These are phyloP conservation scores for Cryphonectria nitschkei DNA, from an alignment of 2,329 filamentous ascomycete genomes.

Conservation along the genomic window DNA sequence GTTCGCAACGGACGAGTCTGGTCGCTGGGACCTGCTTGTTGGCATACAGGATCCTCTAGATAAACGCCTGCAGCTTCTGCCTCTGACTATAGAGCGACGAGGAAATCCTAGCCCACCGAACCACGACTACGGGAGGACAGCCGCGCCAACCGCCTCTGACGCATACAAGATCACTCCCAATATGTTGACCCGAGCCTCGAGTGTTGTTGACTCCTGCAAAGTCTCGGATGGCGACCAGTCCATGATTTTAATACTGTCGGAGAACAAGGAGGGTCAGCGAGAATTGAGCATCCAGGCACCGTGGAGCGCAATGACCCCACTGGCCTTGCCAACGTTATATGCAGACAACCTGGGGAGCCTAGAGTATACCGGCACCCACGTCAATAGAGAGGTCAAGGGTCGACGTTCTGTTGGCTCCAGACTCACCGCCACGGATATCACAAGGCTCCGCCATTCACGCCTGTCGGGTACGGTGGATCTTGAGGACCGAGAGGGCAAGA, in stretches of 20 bases:
- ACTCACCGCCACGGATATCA: constrained; percentile 51
- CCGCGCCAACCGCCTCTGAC: constrained; percentile 37
- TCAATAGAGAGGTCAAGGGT: constrained; percentile 56
- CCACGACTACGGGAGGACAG: constrained; percentile 33
- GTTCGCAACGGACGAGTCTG: constrained; percentile 56
- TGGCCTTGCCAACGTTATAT: constrained; percentile 65
- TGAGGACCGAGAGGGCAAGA: constrained; percentile 61
- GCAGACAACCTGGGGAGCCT: constrained; percentile 64
- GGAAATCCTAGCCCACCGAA: constrained; percentile 37
- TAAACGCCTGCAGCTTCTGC: constrained; percentile 69
- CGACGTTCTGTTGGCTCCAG: constrained; percentile 51
- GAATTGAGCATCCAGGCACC: constrained; percentile 75
- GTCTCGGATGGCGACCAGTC: constrained; percentile 68
- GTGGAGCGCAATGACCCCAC: constrained; percentile 71
- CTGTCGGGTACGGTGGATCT: constrained; percentile 67
- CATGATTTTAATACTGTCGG: constrained; percentile 71
- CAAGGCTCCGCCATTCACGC: constrained; percentile 61
- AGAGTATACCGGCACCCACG: constrained; percentile 56
- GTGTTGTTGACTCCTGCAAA: constrained; percentile 74
- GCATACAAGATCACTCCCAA: constrained; percentile 50
- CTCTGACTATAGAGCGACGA: constrained; percentile 58
- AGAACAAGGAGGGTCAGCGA: constrained; percentile 64
- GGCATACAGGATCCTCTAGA: constrained; percentile 73
- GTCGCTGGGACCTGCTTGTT: constrained; percentile 61
- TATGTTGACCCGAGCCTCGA: constrained; percentile 62